Evolutionary conservation across 2,329 filamentous ascomycete species (phyloP), one percentile per base, ranked within the genome.

Genomic region (Kalaharituber pfeilii): DNA sequence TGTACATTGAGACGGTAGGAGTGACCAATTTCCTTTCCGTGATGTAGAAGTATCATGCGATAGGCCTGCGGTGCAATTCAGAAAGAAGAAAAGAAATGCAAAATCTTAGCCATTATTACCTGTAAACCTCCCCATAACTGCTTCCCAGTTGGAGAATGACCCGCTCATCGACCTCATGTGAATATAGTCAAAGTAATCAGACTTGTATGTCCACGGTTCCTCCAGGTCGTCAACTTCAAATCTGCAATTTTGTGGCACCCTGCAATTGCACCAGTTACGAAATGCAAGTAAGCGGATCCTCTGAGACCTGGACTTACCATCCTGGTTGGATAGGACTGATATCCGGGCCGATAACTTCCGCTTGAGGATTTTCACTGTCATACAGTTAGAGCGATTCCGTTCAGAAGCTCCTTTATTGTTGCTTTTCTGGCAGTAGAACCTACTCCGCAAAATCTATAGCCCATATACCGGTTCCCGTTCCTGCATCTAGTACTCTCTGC

Each of bases 401-500:
- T 39, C 33, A 39, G 8, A 39, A n/a, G n/a, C 6, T 47, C 5
- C 2, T 20, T 25, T 18, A 20, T 22, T 39, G 4, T 47, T 2
- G 5, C 18, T 20, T 20, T 22, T 20, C 11, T 22, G 22, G 25
- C n/a, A 47, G 3, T 13, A 25, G 13, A 25, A 47, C 42, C 4
- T 22, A 47, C 42, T 50, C 47, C 30, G 47, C 47, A 30, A 50
- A 50, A 5, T 50, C 47, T 25, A 77, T 72, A 2, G 76, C 76
- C 77, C 77, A 80, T 39, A 77, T 69, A 1, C 73, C 73, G 1
- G 71, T 74, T 6, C 73, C 73, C 0, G 72, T 75, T 4, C 73
- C 73, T 13, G 75, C 64, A 59, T 76, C 74, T 3, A 76, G 66
- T 15, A 71, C 69, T 15, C 67, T 66, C 36, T 66, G 67, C 1